phyloP scores from a whole-genome alignment of 1,284 basidiomycete species.

The Chalciporus piperatoides region DNA sequence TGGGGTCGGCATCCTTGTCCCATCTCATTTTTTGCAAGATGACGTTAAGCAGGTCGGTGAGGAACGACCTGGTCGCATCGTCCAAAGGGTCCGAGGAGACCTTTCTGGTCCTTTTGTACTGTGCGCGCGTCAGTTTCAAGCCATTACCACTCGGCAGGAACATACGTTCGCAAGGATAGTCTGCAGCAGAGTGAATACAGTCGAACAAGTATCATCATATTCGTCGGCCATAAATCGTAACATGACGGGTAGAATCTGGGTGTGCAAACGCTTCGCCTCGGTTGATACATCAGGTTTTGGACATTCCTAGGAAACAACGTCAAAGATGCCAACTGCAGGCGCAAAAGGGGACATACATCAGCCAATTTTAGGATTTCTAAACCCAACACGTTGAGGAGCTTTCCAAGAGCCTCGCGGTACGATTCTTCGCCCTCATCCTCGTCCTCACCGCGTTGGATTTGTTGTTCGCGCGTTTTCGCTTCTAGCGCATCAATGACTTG shows the following conservation, averaged over 20 bases:
- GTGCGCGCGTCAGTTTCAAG: constrained; percentile 10
- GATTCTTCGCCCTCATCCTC: constrained; percentile 78
- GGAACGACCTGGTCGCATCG: constrained; percentile 74
- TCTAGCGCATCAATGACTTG: constrained; percentile 80
- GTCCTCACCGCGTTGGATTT: constrained; percentile 60
- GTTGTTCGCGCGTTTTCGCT: constrained; percentile 67
- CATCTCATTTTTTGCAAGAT: constrained; percentile 90
- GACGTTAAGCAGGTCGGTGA: constrained; percentile 76
- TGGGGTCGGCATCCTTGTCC: constrained; percentile 79
- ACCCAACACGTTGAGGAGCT: constrained; percentile 80
- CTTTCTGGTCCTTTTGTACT: constrained; percentile 82
- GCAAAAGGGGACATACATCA: constrained; percentile 50
- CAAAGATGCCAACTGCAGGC: constrained; percentile 5
- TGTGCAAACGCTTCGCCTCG: constrained; percentile 68
- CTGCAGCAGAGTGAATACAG: constrained; percentile 79
- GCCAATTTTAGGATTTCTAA: constrained; percentile 82
- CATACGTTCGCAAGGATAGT: constrained; percentile 72
- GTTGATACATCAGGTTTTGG: constrained; percentile 58
- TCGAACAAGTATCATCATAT: constrained; percentile 82
- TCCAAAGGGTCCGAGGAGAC: constrained; percentile 64
- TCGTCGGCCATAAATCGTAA: constrained; percentile 89
- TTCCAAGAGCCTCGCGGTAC: constrained; percentile 88
- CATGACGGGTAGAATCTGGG: constrained; percentile 75
- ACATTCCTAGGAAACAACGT: constrained; percentile 46
- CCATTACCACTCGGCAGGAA: constrained; percentile 16